These are phyloP conservation scores for Erythrophleum fordii DNA, from an alignment of 306 rosid species.

Conservation along the genomic window DNA sequence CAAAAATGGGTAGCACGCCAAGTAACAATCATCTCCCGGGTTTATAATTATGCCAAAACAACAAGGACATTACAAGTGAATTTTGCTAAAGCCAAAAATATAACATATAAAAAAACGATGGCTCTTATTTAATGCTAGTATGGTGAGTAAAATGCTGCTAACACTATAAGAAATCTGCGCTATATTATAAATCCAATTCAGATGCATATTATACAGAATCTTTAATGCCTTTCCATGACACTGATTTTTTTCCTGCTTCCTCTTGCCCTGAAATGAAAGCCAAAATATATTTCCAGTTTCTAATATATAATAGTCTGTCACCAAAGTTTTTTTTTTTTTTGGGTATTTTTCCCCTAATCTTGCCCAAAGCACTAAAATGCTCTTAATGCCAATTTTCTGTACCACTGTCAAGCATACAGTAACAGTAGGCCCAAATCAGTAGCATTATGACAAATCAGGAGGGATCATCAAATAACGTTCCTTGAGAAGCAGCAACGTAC, in stretches of 20 bases:
- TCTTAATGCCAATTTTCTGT: slow-evolving; percentile 16
- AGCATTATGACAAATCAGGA: slow-evolving; percentile 14
- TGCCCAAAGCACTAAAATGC: neutral
- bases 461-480: neutral
- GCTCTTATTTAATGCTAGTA: neutral
- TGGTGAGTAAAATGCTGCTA: neutral
- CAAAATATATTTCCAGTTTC: neutral
- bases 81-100: neutral
- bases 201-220: neutral
- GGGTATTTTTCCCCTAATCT: neutral
- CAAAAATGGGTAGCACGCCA: slow-evolving; percentile 20
- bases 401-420: neutral
- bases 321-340: neutral
- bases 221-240: neutral
- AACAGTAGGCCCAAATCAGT: slow-evolving; percentile 15
- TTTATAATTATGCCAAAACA: slow-evolving; percentile 19
- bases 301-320: neutral
- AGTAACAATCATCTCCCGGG: neutral
- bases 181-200: neutral
- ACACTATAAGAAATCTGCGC: neutral
- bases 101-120: slow-evolving; percentile 19
- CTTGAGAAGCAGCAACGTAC: neutral
- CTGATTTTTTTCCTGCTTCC: neutral
- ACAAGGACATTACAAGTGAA: neutral
- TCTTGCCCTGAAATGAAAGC: neutral